Percentiles rank a stretch among this genome's conserved stretches.
Evolutionary conservation across 1,139 yeast genomes (phyloP).

Genomic region (Geotrichum klebahnii): DNA sequence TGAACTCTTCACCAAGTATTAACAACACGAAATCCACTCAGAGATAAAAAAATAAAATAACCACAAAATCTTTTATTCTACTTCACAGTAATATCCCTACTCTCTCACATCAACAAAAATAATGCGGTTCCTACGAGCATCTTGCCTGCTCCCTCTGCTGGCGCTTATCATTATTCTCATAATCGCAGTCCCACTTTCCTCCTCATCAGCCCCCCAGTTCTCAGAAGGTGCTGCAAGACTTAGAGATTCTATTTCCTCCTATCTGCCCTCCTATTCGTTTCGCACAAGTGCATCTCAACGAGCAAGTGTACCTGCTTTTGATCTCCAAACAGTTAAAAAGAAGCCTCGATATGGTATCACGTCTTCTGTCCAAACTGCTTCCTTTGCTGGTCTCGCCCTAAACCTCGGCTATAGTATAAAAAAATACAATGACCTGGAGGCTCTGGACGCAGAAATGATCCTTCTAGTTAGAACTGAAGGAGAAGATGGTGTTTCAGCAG

Average conservation of each 20-base stretch:
- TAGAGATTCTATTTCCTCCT: slow-evolving; percentile 1
- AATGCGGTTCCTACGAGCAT: slow-evolving; percentile 18
- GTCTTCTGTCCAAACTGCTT: slow-evolving; percentile 28
- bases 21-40: too few relatives aligned
- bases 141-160: slow-evolving; percentile 12
- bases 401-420: slow-evolving; percentile 28
- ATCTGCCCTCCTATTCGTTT: slow-evolving; percentile 15
- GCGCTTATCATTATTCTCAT: slow-evolving; percentile 6
- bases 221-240: slow-evolving; percentile 5
- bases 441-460: slow-evolving; percentile 29
- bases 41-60: too few relatives aligned
- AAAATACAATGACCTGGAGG: slow-evolving; percentile 28
- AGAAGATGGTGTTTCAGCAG: slow-evolving; percentile 27
- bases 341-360: slow-evolving; percentile 24
- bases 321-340: neutral
- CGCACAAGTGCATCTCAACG: slow-evolving; percentile 10
- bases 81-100: neutral
- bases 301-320: slow-evolving; percentile 13
- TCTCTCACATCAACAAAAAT: too few relatives aligned
- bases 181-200: slow-evolving; percentile 10
- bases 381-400: slow-evolving; percentile 27
- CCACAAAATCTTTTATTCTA: neutral
- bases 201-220: slow-evolving; percentile 1
- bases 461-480: slow-evolving; percentile 29
- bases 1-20: too few relatives aligned